Base-by-base conservation (phyloP, 208 protist genomes). In the Crithidia fasciculata region DNA sequence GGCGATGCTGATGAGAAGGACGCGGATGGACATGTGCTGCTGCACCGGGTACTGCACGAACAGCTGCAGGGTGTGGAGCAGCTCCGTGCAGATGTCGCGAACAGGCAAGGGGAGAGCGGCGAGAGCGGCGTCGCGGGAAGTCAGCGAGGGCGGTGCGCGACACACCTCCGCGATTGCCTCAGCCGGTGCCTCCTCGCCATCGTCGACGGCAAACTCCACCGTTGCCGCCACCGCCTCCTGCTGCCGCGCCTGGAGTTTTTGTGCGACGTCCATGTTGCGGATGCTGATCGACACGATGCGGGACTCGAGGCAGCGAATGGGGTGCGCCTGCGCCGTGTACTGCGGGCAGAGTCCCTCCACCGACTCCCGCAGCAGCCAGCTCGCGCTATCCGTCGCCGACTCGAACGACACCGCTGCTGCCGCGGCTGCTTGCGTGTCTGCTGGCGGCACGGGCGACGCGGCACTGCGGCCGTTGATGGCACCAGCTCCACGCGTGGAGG, bases 271-370 rank as follows among this genome's bases (percentile, higher is more conserved):
- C 28, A 28, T 28, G 28, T 28, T 28, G 28, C 28, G 28, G 28
- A 86, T 72, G 18, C 78, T 83, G 5, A 85, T 89, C n/a, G 88
- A 72, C 36, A 89, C 64, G 41, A 93, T 78, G 56, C 81, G 86
- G 56, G 84, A 90, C 16, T 84, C 77, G 12, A 91, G 58, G 39
- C 85, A 80, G 52, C 65, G 62, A 7, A 72, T 84, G 43, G 91
- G 85, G 69, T 95, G 88, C 4, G 75, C 85, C 10, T 69, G 40
- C 36, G 72, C 72, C 67, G 87, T 83, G 82, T 95, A 95, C 68
- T 86, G 84, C 43, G 78, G 39, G 3, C 73, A 59, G 13, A 92
- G 63, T 2, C 39, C 73, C 18, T 81, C 75, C 71, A 90, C 72
- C 39, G 77, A 81, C 40, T 88, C 56, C 13, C 67, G 40, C 19